Conservation (phyloP, 495 filamentous ascomycete genomes). For the Clohesyomyces aquaticus region DNA sequence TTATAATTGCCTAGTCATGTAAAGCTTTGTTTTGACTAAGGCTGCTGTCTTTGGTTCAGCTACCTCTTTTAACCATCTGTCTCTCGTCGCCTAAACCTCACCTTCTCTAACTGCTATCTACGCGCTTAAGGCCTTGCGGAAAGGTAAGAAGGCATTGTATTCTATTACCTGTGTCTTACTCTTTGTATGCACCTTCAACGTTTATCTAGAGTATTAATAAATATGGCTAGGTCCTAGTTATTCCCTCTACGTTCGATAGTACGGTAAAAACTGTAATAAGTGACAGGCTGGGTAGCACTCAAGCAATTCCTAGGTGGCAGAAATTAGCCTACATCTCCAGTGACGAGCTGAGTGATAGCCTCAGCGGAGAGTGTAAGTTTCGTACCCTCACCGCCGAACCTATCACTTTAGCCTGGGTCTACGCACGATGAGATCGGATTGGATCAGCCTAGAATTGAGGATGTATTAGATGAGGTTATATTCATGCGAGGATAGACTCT, state of each 20-base stretch:
- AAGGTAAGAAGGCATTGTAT: slow-evolving; percentile 19
- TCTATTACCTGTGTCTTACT: slow-evolving; percentile 24
- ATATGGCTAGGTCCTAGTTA: slow-evolving; percentile 22
- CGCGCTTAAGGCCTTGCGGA: slow-evolving; percentile 11
- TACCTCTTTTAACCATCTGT: no score
- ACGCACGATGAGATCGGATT: slow-evolving; percentile 22
- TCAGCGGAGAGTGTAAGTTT: slow-evolving; percentile 25
- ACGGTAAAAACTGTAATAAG: slow-evolving; percentile 20
- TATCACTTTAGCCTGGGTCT: slow-evolving; percentile 23
- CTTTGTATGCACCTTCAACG: slow-evolving; percentile 13
- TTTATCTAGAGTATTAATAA: slow-evolving; percentile 22
- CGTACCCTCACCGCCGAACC: slow-evolving; percentile 16
- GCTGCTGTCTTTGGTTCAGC: no score
- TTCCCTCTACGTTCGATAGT: slow-evolving; percentile 25
- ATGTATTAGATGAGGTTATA: slow-evolving; percentile 20
- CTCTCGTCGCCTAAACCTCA: slow-evolving; percentile 9
- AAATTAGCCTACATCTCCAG: slow-evolving; percentile 30
- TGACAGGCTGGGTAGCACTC: slow-evolving; percentile 24
- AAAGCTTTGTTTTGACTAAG: no score
- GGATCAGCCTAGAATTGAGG: slow-evolving; percentile 26
- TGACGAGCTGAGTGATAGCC: slow-evolving; percentile 19
- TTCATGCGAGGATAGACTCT: slow-evolving; percentile 20
- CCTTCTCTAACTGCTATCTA: slow-evolving; percentile 20
- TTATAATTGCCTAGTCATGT: no score
- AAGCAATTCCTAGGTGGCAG: slow-evolving; percentile 13